These are phyloP conservation scores for Aspergillus sp. DNA, from an alignment of 2,329 filamentous ascomycete species.

Conservation along the genomic window DNA sequence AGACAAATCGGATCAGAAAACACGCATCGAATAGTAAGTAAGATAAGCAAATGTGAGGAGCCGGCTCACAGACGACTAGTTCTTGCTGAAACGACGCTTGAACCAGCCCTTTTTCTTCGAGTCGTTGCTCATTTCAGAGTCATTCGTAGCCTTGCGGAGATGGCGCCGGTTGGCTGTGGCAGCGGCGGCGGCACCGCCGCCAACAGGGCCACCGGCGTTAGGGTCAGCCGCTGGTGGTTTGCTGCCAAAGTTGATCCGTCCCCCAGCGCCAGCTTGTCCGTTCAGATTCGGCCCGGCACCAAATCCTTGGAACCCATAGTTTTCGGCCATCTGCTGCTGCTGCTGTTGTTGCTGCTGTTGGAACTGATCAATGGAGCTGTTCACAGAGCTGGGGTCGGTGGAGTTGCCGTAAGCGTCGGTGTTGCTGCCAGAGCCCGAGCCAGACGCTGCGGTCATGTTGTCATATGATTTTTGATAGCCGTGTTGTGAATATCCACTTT, in stretches of 20 bases:
- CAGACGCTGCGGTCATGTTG: constrained; percentile 71
- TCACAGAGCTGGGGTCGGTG: constrained; percentile 90
- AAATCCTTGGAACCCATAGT: constrained; percentile 64
- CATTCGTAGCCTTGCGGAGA: constrained; percentile 27
- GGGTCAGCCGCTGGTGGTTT: constrained; percentile 23
- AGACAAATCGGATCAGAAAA: constrained; percentile 6
- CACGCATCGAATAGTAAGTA: constrained; percentile 4
- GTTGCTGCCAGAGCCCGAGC: constrained; percentile 68
- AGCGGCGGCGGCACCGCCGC: constrained; percentile 23
- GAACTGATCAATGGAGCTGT: constrained; percentile 82
- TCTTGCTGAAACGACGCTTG: constrained; percentile 72
- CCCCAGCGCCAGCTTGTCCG: constrained; percentile 19
- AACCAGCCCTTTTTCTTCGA: constrained; percentile 88
- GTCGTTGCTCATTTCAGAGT: constrained; percentile 45
- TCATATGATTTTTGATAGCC: constrained; percentile 79
- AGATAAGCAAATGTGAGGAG: constrained; percentile 9
- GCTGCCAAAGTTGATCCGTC: constrained; percentile 16
- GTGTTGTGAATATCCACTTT: constrained; percentile 44
- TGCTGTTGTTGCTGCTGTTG: constrained; percentile 48
- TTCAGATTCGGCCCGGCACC: constrained; percentile 46
- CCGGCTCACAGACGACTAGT: constrained; percentile 28
- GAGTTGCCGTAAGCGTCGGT: constrained; percentile 75
- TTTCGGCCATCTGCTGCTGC: constrained; percentile 53
- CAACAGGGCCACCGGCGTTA: constrained; percentile 28
- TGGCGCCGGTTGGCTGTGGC: constrained; percentile 22